A percentile compares a stretch with the other conserved stretches of the same genome.
Evolutionary conservation across 179 eudicot genomes (phyloP).

Genomic region (Patellifolia procumbens): DNA sequence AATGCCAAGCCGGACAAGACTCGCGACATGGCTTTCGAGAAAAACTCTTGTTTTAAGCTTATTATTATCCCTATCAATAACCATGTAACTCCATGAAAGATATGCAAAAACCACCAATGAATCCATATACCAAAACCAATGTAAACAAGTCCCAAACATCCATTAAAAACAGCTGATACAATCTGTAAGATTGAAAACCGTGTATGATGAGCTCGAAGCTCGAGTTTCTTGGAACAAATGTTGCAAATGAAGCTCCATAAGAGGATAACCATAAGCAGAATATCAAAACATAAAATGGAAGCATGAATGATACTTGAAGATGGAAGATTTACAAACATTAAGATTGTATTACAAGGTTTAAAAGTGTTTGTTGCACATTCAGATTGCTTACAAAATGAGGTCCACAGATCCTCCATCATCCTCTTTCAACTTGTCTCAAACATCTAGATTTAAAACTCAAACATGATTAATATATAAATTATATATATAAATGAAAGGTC

Average conservation of each 20-base stretch:
- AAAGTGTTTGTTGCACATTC: constrained; percentile 1
- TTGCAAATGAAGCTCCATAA: constrained; percentile 37
- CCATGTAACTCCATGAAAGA: constrained; percentile 59
- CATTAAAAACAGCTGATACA: constrained; percentile 51
- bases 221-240: constrained; percentile 1
- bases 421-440: neutral
- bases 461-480: too few species aligned
- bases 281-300: constrained; percentile 25
- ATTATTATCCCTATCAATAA: constrained; percentile 31
- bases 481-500: too few species aligned
- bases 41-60: constrained; percentile 46
- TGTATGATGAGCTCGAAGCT: neutral
- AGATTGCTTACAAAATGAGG: constrained; percentile 15
- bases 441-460: too few species aligned
- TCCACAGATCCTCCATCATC: constrained; percentile 19
- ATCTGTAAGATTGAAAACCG: constrained; percentile 20
- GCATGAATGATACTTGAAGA: constrained; percentile 23
- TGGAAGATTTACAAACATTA: constrained; percentile 2
- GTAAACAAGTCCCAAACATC: constrained; percentile 51
- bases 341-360: neutral
- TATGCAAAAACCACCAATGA: constrained; percentile 46
- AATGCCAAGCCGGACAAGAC: constrained; percentile 45
- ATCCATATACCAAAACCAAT: constrained; percentile 52
- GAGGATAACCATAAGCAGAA: constrained; percentile 42
- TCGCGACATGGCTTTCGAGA: constrained; percentile 38